These are phyloP conservation scores for Leccinum griseonigrum DNA, from an alignment of 1,284 basidiomycete species.

Conservation along the genomic window DNA sequence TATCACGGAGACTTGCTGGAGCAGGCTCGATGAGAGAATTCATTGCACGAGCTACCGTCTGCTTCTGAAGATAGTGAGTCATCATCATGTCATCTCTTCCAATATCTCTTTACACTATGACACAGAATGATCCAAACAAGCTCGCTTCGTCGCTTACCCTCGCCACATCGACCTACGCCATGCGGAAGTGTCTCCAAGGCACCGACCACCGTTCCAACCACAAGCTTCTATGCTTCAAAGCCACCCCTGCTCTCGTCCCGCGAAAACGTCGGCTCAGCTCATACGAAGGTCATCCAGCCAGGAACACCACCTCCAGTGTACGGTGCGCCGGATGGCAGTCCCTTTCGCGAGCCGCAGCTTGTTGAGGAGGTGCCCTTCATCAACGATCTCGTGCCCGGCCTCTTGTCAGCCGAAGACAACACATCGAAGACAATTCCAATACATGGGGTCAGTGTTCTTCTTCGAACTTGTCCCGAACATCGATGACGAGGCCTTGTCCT, in stretches of 20 bases:
- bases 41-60: constrained; percentile 53
- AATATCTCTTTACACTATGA: constrained; percentile 17
- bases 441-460: constrained; percentile 40
- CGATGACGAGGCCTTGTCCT: constrained; percentile 40
- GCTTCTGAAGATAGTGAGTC: constrained; percentile 13
- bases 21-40: constrained; percentile 81
- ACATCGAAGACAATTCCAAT: background rate
- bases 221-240: constrained; percentile 30
- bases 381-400: constrained; percentile 30
- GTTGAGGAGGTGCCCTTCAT: constrained; percentile 36
- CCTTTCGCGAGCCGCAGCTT: constrained; percentile 47
- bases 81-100: background rate
- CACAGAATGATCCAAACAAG: constrained; percentile 22
- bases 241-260: constrained; percentile 34
- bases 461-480: constrained; percentile 53
- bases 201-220: constrained; percentile 24
- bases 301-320: constrained; percentile 29
- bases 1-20: constrained; percentile 71
- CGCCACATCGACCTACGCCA: constrained; percentile 19
- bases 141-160: constrained; percentile 20
- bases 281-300: constrained; percentile 31
- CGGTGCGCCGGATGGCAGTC: constrained; percentile 21
- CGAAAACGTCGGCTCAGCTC: constrained; percentile 29
- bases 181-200: constrained; percentile 18
- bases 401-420: constrained; percentile 24